Conservation (phyloP, 2,329 filamentous ascomycete genomes). For the Metarhizium guizhouense region DNA sequence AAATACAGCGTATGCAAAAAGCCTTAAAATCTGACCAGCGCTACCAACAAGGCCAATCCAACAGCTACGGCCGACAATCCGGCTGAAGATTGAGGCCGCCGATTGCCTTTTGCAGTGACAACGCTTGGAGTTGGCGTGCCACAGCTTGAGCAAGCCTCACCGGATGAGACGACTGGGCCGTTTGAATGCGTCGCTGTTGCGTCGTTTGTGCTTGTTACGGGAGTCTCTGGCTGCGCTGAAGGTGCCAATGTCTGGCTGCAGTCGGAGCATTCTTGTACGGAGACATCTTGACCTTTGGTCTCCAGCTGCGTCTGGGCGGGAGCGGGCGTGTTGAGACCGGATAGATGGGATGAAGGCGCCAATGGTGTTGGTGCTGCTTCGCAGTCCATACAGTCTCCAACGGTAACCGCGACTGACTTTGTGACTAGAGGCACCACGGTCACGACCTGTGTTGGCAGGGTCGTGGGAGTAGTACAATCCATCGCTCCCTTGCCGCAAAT, state of each 20-base stretch:
- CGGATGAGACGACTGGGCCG: not conserved
- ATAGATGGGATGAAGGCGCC: too few relatives aligned
- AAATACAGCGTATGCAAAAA: not conserved
- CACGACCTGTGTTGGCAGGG: too few relatives aligned
- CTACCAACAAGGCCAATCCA: not conserved
- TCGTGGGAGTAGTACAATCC: too few relatives aligned
- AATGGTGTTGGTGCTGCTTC: too few relatives aligned
- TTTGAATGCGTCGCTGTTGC: not conserved
- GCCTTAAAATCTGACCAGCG: not conserved
- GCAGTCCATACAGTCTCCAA: too few relatives aligned
- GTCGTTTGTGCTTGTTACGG: not conserved
- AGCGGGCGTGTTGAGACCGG: too few relatives aligned
- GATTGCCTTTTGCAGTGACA: not conserved
- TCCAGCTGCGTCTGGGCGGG: too few relatives aligned
- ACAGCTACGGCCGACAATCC: not conserved
- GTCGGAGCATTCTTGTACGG: conserved; percentile 7
- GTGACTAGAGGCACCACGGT: too few relatives aligned
- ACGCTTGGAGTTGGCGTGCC: not conserved
- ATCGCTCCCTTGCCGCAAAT: too few relatives aligned
- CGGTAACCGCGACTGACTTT: too few relatives aligned
- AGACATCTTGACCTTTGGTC: too few relatives aligned
- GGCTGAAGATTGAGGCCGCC: not conserved
- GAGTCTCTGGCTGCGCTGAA: not conserved
- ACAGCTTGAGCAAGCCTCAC: not conserved
- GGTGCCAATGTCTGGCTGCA: not conserved